Percentiles rank a stretch among this genome's conserved stretches.
These are phyloP conservation scores for Vitis rupestris DNA, from an alignment of 164 flowering plant species.

Conservation along the genomic window DNA sequence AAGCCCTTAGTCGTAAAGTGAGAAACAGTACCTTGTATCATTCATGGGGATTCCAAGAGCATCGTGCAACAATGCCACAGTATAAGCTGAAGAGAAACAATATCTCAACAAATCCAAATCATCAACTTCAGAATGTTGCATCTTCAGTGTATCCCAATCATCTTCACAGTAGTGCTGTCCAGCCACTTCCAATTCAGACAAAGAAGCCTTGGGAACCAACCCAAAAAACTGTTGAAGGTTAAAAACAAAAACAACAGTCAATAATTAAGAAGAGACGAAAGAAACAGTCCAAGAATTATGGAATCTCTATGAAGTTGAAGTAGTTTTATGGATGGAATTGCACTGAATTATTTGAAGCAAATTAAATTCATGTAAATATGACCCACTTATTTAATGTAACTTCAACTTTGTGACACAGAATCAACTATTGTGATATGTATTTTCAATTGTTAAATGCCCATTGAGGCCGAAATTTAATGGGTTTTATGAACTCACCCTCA, in stretches of 20 bases:
- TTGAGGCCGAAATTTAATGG: no score
- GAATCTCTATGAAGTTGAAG: background rate
- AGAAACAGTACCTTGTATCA: constrained; percentile 33
- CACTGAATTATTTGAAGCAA: no score
- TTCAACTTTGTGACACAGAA: no score
- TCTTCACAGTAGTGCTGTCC: constrained; percentile 49
- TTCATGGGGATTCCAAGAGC: constrained; percentile 41
- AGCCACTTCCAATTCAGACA: constrained; percentile 39
- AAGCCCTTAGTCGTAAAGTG: background rate
- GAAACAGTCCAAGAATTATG: background rate
- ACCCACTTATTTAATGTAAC: no score
- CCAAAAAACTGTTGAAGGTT: constrained; percentile 45
- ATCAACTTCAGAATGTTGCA: constrained; percentile 23
- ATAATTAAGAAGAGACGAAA: background rate
- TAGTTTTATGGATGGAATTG: background rate
- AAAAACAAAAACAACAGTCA: background rate
- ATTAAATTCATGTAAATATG: no score
- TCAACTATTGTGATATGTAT: no score
- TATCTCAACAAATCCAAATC: constrained; percentile 40
- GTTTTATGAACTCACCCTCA: no score
- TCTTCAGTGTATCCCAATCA: constrained; percentile 39
- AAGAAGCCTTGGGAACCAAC: constrained; percentile 35
- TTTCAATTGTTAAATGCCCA: no score
- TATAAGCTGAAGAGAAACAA: constrained; percentile 59
- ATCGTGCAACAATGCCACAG: constrained; percentile 46